Evolutionary conservation across 148 eudicot species (phyloP), one percentile per base, ranked within the genome.

Genomic region (Nepenthes gracilis): DNA sequence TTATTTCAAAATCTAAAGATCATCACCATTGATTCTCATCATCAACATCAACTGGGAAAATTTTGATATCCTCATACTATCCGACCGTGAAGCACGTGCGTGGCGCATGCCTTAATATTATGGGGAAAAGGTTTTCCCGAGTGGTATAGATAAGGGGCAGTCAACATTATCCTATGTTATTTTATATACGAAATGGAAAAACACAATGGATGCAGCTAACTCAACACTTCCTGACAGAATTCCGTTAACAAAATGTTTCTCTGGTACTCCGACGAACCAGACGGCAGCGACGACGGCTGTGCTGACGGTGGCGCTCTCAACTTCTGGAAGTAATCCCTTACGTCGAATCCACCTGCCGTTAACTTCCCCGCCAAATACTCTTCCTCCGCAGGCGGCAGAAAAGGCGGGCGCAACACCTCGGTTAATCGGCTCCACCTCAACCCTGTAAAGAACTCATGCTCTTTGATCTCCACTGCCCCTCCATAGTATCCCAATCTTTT

Each of bases 321-420:
- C 35, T 68, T 81, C 32, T 56, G 64, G 35, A 90, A 86, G 57
- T 82, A 84, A 12, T 82, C 97, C 62, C 61, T 65, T 0, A 86
- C 61, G 33, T 79, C 78, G 23, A 84, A 75, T 33, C 74, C 79
- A 2, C 58, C 52, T 6, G 40, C 55, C 10, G 60, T 60, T 2
- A 40, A 40, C 45, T 40, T 40, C 8, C 8, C 45, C 45, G 45
- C 45, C 45, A 40, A 40, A 8, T 9, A 12, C 9, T 10, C 61
- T 23, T 74, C 82, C 1, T 63, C 79, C 6, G 53, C 43, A 13
- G 63, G 36, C 62, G 95, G 97, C 9, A 86, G 64, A 67, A 82
- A 79, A 52, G 97, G 97, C 60, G 95, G 95, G 51, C 97, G 81
- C 54, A 65, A 65, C 1, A 90, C 83, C 6, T 83, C 88, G 66